Base-by-base conservation (phyloP, 306 rosid species). In the Boehmeria nivea region DNA sequence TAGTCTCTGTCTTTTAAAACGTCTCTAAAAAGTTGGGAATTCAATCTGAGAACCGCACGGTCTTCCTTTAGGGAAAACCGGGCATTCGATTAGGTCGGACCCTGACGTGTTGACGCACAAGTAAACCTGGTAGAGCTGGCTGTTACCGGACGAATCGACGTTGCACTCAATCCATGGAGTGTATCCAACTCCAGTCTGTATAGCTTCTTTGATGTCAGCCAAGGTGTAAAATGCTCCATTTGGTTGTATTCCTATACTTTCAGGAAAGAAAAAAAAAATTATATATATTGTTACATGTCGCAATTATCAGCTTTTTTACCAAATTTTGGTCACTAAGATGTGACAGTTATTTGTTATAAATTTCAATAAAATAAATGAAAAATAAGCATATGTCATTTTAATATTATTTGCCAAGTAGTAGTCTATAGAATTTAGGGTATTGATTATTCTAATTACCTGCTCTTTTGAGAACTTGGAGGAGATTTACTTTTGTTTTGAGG, bases 111-210 rank as follows among this genome's bases (percentile, higher is more conserved):
- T 78, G 0, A 85, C 77, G 28, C 88, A 76, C 42, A 81, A 34
- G 63, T 81, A 81, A 7, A 85, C 72, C 59, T 78, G 81, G 37
- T 64, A 76, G 17, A 85, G 77, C 39, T 72, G 84, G 51, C 66
- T 64, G n/a, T 72, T 70, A 0, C 77, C 72, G 0, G 81, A 62
- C 6, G 73, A 14, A 52, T 75, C 84, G 20, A 38, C 51, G 53
- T 82, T 79, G 71, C 94, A 85, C 38, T 72, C 76, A 11, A 88
- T 71, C 28, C 33, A 22, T 49, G 33, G 28, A 3, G 6, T 18
- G 48, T 11, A 58, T 39, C 85, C 78, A 65, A 37, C 19, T 66
- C 19, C 79, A 36, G 2, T 56, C 28, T 61, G 15, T 65, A 84
- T 76, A 6, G 75, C 71, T 14, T 17, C 45, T 52, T 45, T 78